Base-by-base conservation (phyloP, 768 basidiomycete species). In the Lactarius psammicola region DNA sequence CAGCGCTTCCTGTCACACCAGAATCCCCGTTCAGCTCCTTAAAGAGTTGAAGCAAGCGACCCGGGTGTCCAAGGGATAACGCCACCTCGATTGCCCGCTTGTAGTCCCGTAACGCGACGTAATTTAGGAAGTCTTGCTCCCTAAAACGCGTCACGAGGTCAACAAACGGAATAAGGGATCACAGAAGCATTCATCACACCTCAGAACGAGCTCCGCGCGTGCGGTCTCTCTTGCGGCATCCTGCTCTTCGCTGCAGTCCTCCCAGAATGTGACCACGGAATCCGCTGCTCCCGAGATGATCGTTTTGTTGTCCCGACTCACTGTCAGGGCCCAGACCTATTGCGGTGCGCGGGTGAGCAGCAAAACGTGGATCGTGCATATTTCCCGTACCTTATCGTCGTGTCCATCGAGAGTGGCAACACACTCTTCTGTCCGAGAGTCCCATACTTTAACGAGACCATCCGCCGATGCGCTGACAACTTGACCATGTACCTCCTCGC, bases 251-350 rank as follows among this genome's bases (percentile, higher is more conserved):
- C 95, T 97, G 68, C 89, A 92, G 75, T 98, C 96, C 76, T 92
- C 82, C 97, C 97, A 98, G 74, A 99, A 90, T 3, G 94, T 98
- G 65, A 97, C 85, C 10, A 97, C 84, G 15, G 96, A 98, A 76
- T 99, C 97, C 10, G 97, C 97, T 8, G 94, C 95, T 17, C 92
- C 97, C 26, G 95, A 95, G 26, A 98, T 87, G 71, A 98, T 87
- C 0, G 85, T 92, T 55, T 80, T 81, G 72, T 94, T 94, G 73
- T 98, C 92, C 9, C 79, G 74, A 71, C 87, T 90, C 55, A 97
- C 78, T 10, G 94, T 87, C 15, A 98, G 81, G 1, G 95, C 95
- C 97, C 97, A 99, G n/a, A 99, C 87, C 96, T 98, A 5, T n/a
- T 38, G 51, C 36, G 56, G 54, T 26, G 60, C 53, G 51, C 63